A percentile compares a stretch with the other conserved stretches of the same genome.
Conservation (phyloP, 2,329 filamentous ascomycete genomes). For the Helminthosporium solani region DNA sequence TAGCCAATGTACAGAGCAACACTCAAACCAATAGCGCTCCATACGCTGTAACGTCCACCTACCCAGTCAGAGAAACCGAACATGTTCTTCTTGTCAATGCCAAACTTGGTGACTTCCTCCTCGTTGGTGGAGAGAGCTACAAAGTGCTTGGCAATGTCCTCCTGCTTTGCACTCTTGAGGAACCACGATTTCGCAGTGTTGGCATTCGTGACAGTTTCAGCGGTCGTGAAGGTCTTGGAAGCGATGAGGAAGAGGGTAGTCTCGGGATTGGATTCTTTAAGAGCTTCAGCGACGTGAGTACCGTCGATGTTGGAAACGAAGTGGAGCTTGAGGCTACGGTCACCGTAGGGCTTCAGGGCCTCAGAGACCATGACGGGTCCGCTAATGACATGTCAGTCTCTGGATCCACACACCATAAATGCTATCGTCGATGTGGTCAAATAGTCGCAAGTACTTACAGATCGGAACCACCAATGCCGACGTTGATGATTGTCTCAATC, state of each 20-base stretch:
- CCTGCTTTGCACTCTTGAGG: conserved; percentile 78
- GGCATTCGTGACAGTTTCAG: conserved; percentile 95
- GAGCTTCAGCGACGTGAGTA: conserved; percentile 93
- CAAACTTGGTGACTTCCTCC: conserved; percentile 93
- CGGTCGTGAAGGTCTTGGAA: conserved; percentile 99
- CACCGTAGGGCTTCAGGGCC: conserved; percentile 91
- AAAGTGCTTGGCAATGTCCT: conserved; percentile 93
- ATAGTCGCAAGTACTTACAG: conserved; percentile 66
- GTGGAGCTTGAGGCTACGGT: conserved; percentile 83
- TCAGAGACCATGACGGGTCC: conserved; percentile 99
- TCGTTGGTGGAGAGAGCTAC: conserved; percentile 97
- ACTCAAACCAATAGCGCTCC: conserved; percentile 96
- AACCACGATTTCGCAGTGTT: conserved; percentile 98
- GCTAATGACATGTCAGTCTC: conserved; percentile 44
- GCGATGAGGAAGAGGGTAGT: conserved; percentile 98
- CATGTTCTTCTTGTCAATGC: conserved; percentile 99
- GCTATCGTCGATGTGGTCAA: not conserved
- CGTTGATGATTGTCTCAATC: conserved; percentile 93
- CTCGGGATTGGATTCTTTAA: conserved; percentile 86
- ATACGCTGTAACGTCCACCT: conserved; percentile 96
- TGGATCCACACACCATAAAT: not conserved
- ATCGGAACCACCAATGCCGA: conserved; percentile 97
- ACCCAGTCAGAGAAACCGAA: conserved; percentile 99
- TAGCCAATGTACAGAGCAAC: conserved; percentile 94
- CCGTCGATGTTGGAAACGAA: conserved; percentile 99